Percentiles rank a stretch among this genome's conserved stretches.
Evolutionary conservation across 2,329 filamentous ascomycete genomes (phyloP).

Genomic region (Dactylellina sp.): DNA sequence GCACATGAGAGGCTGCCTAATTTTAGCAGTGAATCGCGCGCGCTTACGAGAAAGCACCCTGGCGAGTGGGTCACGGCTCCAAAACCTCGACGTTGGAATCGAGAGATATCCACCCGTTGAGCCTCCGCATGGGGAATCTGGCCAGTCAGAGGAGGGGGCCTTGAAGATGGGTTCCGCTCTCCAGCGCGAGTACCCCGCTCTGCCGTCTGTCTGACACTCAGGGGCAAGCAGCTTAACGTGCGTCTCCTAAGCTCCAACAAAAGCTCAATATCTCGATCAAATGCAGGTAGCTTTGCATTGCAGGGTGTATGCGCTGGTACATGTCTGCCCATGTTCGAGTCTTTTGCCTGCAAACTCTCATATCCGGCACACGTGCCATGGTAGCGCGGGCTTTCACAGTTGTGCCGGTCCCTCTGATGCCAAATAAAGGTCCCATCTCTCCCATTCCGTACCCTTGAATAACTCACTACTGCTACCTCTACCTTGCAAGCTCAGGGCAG

Average conservation of each 20-base stretch:
- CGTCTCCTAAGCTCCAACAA: too few species aligned
- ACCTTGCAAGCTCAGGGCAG: constrained; percentile 28
- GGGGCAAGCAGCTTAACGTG: constrained; percentile 32
- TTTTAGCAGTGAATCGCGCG: constrained; percentile 54
- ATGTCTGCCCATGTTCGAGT: constrained; percentile 16
- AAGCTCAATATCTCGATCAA: too few species aligned
- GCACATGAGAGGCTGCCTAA: constrained; percentile 54
- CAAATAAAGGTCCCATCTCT: constrained; percentile 42
- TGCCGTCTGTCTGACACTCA: constrained; percentile 57
- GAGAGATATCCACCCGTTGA: constrained; percentile 44
- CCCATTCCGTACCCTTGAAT: constrained; percentile 30
- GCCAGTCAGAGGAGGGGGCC: constrained; percentile 46
- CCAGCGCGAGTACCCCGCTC: constrained; percentile 53
- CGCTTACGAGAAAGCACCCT: constrained; percentile 49
- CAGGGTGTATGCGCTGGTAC: constrained; percentile 36
- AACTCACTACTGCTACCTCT: constrained; percentile 9
- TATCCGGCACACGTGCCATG: constrained; percentile 39
- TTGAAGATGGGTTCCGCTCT: constrained; percentile 20
- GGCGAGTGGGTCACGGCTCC: constrained; percentile 37
- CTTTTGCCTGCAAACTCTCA: constrained; percentile 2
- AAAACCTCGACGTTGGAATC: constrained; percentile 37
- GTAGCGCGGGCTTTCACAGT: constrained; percentile 27
- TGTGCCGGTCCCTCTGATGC: constrained; percentile 9
- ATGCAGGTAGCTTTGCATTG: constrained; percentile 26
- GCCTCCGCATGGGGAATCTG: constrained; percentile 22